Base-by-base conservation (phyloP, 495 filamentous ascomycete genomes). In the Annulohypoxylon stygium region DNA sequence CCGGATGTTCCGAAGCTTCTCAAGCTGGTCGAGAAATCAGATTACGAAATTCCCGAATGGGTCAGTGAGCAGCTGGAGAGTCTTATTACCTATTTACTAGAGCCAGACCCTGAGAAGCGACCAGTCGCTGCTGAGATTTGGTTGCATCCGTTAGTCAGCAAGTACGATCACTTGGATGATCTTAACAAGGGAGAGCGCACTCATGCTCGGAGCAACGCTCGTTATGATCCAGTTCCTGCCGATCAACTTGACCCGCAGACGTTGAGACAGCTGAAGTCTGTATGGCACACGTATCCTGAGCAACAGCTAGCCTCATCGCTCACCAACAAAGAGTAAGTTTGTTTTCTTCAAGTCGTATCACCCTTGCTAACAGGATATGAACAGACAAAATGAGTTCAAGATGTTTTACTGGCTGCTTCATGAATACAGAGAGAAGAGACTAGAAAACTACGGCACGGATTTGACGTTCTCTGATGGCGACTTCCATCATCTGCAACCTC, bases 321-420 rank as follows among this genome's bases (percentile, higher is more conserved):
- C 3, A 77, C 90, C 30, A 88, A 84, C 65, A 81, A 89, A 11
- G 90, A 92, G 92, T 95, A 88, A 53, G 83, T 75, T 48, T 51
- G n/a, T 47, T 33, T 18, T 30, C 20, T 6, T 25, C 60, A 14
- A 37, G 20, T 45, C 78, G 66, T 75, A 34, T 55, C 12, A 16
- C 16, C 26, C n/a, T 54, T 67, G 16, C 78, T 84, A 74, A 82
- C 33, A 23, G 67, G 67, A 23, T 61, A 11, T 53, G 9, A 11
- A 30, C 64, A 97, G 93, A 70, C 84, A 86, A 1, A 98, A 95
- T 66, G 92, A 97, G 37, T 93, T 97, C 75, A 95, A 97, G 71
- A 84, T 94, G 76, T 97, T 98, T 73, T 99, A 98, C 83, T 90
- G 88, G 76, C 87, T 95, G 0, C 88, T 99, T 23, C 81, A 90